Base-by-base conservation (phyloP, 768 basidiomycete genomes). In the Naganishia randhawae region DNA sequence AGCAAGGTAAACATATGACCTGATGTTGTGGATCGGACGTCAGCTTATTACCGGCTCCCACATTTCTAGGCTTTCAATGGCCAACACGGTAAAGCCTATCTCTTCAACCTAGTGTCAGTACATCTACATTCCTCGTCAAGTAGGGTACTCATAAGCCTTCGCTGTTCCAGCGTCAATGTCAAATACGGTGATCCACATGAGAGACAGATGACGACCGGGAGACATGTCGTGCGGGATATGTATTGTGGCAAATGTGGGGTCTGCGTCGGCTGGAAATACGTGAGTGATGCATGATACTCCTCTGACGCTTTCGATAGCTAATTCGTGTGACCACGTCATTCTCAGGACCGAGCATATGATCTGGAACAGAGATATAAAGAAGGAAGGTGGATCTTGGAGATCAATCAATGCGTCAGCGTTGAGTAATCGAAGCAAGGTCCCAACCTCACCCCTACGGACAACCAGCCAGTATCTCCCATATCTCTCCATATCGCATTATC, bases 211-310 rank as follows among this genome's bases (percentile, higher is more conserved):
- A 94, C 93, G 33, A 99, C 95, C 25, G 95, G 95, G 25, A 87
- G 90, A 74, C 96, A 99, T 81, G 91, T 89, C 31, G 95, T 99
- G 37, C 88, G 95, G 66, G 95, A 99, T 79, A 92, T 98, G 71
- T 91, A 86, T 81, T 99, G 95, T 81, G 82, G 84, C 83, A 95
- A 94, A 80, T 99, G 95, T 80, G 85, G 86, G 69, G 85, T 85
- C 57, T 86, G 84, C 19, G 84, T 99, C 35, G 95, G 95, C 66
- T 98, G 96, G 95, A 97, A 97, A 92, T 99, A 99, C 80, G 96
- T 91, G 78, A 80, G 88, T 83, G 19, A 39, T 3, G 31, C 11
- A 88, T 83, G 19, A 39, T 3, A 32, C 11, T 45, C 3, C 54
- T 57, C 25, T 27, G 11, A 9, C 14, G 19, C 10, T 9, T 33